Percentiles rank a stretch among this genome's conserved stretches.
These are phyloP conservation scores for Ophiostoma himal-ulmi DNA, from an alignment of 2,329 filamentous ascomycete genomes.

Conservation along the genomic window DNA sequence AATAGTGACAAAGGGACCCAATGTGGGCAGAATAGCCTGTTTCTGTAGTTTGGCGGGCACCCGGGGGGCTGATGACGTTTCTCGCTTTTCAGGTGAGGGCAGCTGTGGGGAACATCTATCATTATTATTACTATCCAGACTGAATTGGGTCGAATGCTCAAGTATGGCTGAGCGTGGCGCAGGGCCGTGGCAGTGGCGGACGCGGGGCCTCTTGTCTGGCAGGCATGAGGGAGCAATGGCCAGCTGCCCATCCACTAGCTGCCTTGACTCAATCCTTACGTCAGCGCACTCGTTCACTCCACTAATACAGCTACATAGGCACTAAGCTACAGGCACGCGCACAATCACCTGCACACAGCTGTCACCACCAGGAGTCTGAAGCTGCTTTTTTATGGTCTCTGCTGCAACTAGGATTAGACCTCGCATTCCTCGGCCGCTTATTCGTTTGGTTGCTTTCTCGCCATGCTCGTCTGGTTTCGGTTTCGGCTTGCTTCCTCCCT, in stretches of 20 bases:
- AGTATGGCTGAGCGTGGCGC: constrained; percentile 16
- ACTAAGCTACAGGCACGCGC: not conserved
- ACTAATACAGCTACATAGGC: not conserved
- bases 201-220: constrained; percentile 13
- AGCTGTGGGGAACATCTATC: not conserved
- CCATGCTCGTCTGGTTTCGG: not conserved
- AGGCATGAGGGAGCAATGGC: not conserved
- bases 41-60: not conserved
- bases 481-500: not conserved
- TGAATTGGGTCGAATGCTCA: not conserved
- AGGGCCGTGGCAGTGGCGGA: constrained; percentile 15
- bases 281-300: not conserved
- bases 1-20: not conserved
- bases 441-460: not conserved
- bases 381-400: not conserved
- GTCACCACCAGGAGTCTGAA: not conserved
- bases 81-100: constrained; percentile 13
- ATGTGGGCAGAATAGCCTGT: constrained; percentile 4
- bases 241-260: not conserved
- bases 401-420: too few species aligned
- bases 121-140: not conserved
- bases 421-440: not conserved
- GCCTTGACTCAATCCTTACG: not conserved
- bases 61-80: constrained; percentile 20
- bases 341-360: not conserved